A percentile compares a stretch with the other conserved stretches of the same genome.
Evolutionary conservation across 108 stramenopile species (phyloP).

Genomic region (Cyclotella cryptica): DNA sequence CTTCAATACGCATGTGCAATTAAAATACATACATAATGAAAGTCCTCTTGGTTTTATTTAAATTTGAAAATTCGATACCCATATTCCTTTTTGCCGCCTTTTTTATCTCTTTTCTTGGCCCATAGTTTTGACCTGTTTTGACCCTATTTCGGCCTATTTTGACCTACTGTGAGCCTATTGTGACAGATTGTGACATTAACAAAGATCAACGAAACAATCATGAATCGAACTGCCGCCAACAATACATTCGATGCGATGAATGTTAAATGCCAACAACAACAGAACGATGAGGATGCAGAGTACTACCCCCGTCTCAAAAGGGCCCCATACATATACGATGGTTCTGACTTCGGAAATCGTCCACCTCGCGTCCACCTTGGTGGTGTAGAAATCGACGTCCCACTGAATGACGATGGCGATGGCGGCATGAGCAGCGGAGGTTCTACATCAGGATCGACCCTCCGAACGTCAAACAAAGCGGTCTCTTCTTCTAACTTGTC

Average conservation of each 20-base stretch:
- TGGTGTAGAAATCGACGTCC: slow-evolving; percentile 6
- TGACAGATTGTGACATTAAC: too few relatives aligned
- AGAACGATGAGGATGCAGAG: slow-evolving; percentile 27
- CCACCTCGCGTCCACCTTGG: neutral
- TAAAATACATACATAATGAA: too few relatives aligned
- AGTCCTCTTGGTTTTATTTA: too few relatives aligned
- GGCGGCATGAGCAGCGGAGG: slow-evolving; percentile 1
- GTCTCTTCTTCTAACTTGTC: slow-evolving; percentile 11
- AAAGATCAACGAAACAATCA: neutral
- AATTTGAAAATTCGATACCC: too few relatives aligned
- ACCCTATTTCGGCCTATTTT: too few relatives aligned
- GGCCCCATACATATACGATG: slow-evolving; percentile 55
- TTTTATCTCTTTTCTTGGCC: too few relatives aligned
- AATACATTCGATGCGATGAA: too few relatives aligned
- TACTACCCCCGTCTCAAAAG: slow-evolving; percentile 52
- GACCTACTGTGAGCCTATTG: too few relatives aligned
- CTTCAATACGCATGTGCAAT: too few relatives aligned
- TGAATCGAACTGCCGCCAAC: neutral
- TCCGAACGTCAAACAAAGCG: neutral
- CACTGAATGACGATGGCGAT: slow-evolving; percentile 13
- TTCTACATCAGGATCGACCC: neutral
- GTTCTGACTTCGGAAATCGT: slow-evolving; percentile 28
- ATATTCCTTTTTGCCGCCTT: too few relatives aligned
- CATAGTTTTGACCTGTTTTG: too few relatives aligned
- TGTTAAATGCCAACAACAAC: neutral